Conservation (phyloP, 139 green algal genomes). For the Diplosphaera chodatii region DNA sequence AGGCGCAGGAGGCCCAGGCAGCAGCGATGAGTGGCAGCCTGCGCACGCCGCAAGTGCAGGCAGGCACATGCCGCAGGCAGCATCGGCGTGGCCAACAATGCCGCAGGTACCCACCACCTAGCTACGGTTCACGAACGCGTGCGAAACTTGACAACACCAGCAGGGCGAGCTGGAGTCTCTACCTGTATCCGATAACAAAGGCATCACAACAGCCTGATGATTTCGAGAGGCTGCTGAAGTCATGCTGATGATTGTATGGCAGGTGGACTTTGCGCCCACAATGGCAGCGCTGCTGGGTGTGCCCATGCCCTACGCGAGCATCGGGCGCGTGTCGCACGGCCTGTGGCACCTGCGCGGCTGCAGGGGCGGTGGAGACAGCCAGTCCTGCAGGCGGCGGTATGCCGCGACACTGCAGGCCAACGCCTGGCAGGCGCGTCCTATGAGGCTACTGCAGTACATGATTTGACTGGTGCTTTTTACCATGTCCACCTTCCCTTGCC, state of each 20-base stretch:
- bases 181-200: no score
- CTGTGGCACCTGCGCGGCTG: conserved; percentile 42
- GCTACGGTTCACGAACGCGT: no score
- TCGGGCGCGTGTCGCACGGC: conserved; percentile 53
- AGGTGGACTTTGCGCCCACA: conserved; percentile 82
- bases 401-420: conserved; percentile 9
- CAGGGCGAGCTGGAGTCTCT: no score
- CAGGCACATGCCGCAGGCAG: background rate
- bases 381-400: background rate
- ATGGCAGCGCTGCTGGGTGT: conserved; percentile 75
- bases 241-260: conserved; percentile 44
- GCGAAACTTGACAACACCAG: no score
- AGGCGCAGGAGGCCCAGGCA: no score
- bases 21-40: conserved; percentile 20
- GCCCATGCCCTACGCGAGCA: conserved; percentile 74
- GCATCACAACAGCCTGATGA: no score
- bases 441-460: no score
- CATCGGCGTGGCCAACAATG: no score
- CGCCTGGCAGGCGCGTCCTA: conserved; percentile 23
- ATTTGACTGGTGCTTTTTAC: no score
- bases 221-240: no score
- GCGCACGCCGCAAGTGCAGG: conserved; percentile 6
- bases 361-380: background rate
- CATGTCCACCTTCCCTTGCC: no score
- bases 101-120: no score